Evolutionary conservation across 176 grass and related monocot genomes (phyloP), one percentile per base, ranked within the genome.

Genomic region (Otatea glauca): DNA sequence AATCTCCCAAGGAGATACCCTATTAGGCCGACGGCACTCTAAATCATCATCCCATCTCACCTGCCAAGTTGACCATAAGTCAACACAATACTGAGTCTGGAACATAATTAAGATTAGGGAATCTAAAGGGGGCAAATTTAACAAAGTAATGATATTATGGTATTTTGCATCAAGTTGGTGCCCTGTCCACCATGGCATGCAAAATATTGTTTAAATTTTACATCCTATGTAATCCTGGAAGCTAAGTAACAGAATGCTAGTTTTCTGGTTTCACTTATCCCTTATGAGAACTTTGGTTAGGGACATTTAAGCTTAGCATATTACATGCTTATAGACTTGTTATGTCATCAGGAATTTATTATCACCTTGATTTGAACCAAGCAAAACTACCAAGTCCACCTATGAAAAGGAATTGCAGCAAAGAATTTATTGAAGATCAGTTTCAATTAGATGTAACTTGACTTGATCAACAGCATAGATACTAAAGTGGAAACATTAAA

Each of bases 1-100:
- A 87, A 98, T 83, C 89, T 98, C 95, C 95, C 95, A 98, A 89
- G 95, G 95, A 71, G 95, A 98, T 25, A 98, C 85, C 75, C 89
- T 85, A 89, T 83, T 90, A 48, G 75, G 84, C 18, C 69, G 77
- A 78, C 27, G 79, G 47, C 59, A 72, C 79, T 92, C 89, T 55
- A 81, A 86, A 66, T 89, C 89, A 76, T 88, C 92, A 38, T 98
- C 95, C 92, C 95, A 98, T 75, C 76, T 94, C 29, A 98, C 95
- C 95, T 98, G 55, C 42, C 82, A 85, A 88, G 53, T 43, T 88
- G 37, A 68, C 24, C 37, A 65, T 69, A 37, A 79, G 88, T 74
- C 24, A 73, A 48, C 54, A 85, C 60, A 38, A 61, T 74, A 70
- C 16, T 38, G 63, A 84, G 47, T 25, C 41, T 73, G 18, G 14